A percentile compares a stretch with the other conserved stretches of the same genome.
Evolutionary conservation across 345 rosid species (phyloP).

Genomic region (Eucalyptus decipiens): DNA sequence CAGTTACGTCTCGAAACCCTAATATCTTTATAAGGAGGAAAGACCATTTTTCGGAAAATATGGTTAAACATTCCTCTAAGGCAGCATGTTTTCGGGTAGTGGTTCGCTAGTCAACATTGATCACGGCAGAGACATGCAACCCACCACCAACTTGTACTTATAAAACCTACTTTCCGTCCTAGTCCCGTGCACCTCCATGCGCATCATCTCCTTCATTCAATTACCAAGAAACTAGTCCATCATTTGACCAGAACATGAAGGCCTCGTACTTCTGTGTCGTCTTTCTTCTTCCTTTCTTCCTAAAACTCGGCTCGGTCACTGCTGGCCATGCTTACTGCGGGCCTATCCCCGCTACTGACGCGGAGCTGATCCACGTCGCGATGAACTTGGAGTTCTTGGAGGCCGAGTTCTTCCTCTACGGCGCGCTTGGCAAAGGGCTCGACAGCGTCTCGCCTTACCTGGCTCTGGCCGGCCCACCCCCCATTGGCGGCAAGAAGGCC

Average conservation of each 20-base stretch:
- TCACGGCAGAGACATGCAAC: neutral
- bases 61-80: neutral
- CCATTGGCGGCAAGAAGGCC: conserved; percentile 35
- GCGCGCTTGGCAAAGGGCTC: conserved; percentile 43
- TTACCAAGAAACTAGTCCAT: neutral
- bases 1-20: neutral
- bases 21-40: neutral
- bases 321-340: conserved; percentile 1
- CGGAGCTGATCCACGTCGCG: conserved; percentile 31
- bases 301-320: neutral
- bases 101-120: neutral
- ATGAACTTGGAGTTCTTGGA: conserved; percentile 55
- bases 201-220: neutral
- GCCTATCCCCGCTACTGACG: conserved; percentile 22
- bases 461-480: conserved; percentile 54
- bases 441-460: conserved; percentile 20
- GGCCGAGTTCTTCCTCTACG: conserved; percentile 46
- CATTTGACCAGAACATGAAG: neutral
- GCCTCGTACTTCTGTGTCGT: neutral
- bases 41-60: too few species aligned
- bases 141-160: neutral
- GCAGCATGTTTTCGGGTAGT: neutral
- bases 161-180: neutral
- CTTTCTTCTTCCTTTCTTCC: neutral
- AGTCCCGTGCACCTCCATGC: neutral